Conservation (phyloP, 2,329 filamentous ascomycete species). For the Albophoma yamanashiensis region DNA sequence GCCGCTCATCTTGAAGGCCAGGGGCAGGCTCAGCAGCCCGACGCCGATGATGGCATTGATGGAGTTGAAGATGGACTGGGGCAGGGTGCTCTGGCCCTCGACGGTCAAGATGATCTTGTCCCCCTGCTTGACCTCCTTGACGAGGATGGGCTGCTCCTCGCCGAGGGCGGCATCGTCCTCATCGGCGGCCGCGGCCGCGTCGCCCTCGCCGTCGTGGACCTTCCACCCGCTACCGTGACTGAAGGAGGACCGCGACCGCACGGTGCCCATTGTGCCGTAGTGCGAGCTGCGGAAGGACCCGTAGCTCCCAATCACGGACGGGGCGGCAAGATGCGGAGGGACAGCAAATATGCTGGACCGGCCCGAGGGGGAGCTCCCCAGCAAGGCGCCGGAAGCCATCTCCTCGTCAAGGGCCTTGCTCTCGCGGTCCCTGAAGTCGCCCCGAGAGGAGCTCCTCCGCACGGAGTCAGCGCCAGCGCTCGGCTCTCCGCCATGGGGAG, state of each 20-base stretch:
- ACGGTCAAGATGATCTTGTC: conserved; percentile 76
- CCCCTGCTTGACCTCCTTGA: conserved; percentile 82
- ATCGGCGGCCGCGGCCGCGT: conserved; percentile 14
- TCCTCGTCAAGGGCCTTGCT: conserved; percentile 36
- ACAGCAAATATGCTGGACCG: conserved; percentile 41
- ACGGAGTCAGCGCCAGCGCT: conserved; percentile 10
- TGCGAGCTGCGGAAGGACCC: conserved; percentile 34
- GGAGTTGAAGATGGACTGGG: conserved; percentile 93
- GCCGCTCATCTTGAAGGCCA: conserved; percentile 78
- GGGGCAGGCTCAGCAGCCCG: conserved; percentile 76
- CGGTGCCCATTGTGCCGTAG: conserved; percentile 40
- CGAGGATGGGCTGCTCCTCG: conserved; percentile 65
- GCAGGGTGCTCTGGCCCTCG: conserved; percentile 87
- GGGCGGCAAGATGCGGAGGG: conserved; percentile 52
- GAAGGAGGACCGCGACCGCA: conserved; percentile 35
- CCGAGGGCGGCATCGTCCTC: conserved; percentile 32
- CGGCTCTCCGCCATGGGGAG: conserved; percentile 11
- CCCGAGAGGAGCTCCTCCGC: neutral
- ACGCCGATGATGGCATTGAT: conserved; percentile 90
- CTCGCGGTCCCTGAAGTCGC: conserved; percentile 33
- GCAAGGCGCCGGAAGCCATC: conserved; percentile 20
- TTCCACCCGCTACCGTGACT: conserved; percentile 20
- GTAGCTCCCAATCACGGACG: conserved; percentile 64
- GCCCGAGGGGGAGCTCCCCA: conserved; percentile 16
- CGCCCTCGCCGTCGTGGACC: conserved; percentile 9